phyloP scores from a whole-genome alignment of 2,329 filamentous ascomycete genomes.

The Mycosphaerella sp. region DNA sequence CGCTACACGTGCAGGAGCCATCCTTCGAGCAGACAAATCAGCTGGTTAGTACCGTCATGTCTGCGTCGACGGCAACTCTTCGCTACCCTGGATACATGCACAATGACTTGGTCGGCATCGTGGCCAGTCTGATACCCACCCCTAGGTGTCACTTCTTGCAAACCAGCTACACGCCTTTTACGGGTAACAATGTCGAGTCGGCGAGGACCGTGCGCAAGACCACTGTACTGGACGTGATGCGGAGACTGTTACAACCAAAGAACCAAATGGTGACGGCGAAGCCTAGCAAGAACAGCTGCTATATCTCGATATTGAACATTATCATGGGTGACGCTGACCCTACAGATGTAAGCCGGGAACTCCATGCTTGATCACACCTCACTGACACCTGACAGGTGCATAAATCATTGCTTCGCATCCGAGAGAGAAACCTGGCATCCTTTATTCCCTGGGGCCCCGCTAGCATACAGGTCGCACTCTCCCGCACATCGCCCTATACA shows the following conservation, averaged over 20 bases:
- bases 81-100: conserved; percentile 99
- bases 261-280: conserved; percentile 98
- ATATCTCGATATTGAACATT: conserved; percentile 97
- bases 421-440: conserved; percentile 84
- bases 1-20: conserved; percentile 88
- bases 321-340: conserved; percentile 98
- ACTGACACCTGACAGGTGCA: conserved; percentile 54
- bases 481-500: conserved; percentile 93
- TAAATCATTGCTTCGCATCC: conserved; percentile 93
- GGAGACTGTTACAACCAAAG: conserved; percentile 89
- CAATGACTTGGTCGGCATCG: conserved; percentile 95
- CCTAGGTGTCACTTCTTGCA: conserved; percentile 97
- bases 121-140: conserved; percentile 92
- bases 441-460: conserved; percentile 99
- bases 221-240: conserved; percentile 96
- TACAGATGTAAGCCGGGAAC: conserved; percentile 59
- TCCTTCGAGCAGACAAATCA: conserved; percentile 98
- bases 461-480: conserved; percentile 93
- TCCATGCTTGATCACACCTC: neutral
- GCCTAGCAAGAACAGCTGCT: conserved; percentile 94
- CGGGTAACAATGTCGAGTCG: conserved; percentile 89
- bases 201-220: conserved; percentile 98
- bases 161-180: conserved; percentile 98
- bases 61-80: conserved; percentile 90
- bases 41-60: conserved; percentile 95